These are phyloP conservation scores for Purpureocillium lavendulum DNA, from an alignment of 2,329 filamentous ascomycete species.

Conservation along the genomic window DNA sequence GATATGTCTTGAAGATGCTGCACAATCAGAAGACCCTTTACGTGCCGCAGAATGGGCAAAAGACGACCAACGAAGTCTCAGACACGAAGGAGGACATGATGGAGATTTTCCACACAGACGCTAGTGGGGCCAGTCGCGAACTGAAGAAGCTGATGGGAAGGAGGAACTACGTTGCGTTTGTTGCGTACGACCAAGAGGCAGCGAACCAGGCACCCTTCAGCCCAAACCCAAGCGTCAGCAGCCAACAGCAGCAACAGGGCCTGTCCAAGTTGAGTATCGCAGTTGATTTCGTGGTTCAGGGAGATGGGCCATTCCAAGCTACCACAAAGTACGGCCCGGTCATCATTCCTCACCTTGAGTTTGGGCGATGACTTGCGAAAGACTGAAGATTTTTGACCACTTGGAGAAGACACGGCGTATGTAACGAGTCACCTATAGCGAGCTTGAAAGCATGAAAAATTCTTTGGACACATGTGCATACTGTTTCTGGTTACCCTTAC, in stretches of 20 bases:
- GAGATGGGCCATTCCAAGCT: conserved; percentile 68
- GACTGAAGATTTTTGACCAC: too few species aligned
- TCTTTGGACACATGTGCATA: too few species aligned
- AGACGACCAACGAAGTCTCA: conserved; percentile 62
- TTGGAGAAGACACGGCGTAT: too few species aligned
- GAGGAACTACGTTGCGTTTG: conserved; percentile 84
- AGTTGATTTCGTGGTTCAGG: conserved; percentile 95
- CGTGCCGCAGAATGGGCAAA: conserved; percentile 78
- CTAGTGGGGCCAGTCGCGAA: conserved; percentile 73
- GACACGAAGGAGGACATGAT: conserved; percentile 99
- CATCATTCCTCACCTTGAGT: conserved; percentile 80
- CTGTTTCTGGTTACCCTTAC: too few species aligned
- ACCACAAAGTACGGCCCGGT: conserved; percentile 97
- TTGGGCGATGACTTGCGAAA: conserved; percentile 39
- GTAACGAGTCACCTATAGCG: too few species aligned
- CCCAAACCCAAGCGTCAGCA: conserved; percentile 24
- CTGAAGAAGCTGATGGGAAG: conserved; percentile 88
- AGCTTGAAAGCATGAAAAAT: too few species aligned
- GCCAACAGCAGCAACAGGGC: conserved; percentile 30
- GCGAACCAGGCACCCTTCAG: conserved; percentile 35
- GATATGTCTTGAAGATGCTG: conserved; percentile 87
- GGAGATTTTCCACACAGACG: conserved; percentile 96
- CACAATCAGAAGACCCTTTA: conserved; percentile 92
- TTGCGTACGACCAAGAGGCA: conserved; percentile 87
- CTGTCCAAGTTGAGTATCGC: conserved; percentile 71